Evolutionary conservation across 495 filamentous ascomycete species (phyloP), one percentile per base, ranked within the genome.

Genomic region (Tuber borchii): DNA sequence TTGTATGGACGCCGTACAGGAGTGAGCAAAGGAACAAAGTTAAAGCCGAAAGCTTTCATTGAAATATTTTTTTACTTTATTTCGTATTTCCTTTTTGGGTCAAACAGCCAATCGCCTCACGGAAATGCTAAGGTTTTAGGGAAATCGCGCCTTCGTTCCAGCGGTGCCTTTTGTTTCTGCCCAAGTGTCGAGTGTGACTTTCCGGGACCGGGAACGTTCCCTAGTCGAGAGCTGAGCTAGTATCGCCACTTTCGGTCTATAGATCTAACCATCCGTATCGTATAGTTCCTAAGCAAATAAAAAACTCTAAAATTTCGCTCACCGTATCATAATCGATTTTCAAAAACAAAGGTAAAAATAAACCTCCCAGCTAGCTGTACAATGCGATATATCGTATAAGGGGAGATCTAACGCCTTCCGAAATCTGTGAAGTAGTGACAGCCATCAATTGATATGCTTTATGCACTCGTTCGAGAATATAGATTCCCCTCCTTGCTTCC

Each of bases 301-400:
- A 40, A 79, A 65, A 37, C 48, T 26, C 69, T 48, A 22, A 43
- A 51, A 75, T 75, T 45, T 65, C 72, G 56, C 70, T 78, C 76
- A 75, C 44, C 16, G 34, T 17, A 75, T 65, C 26, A 34, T 19
- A 17, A 65, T 34, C 14, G 56, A 6, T 34, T 34, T 65, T 65
- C 26, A 65, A 65, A 65, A 34, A 65, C 17, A 65, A 34, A 65
- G 34, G 34, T 65, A 17, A 65, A 26, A 34, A 31, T 31, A 31
- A 65, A 65, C 56, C 56, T 7, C 56, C 56, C 2, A 17, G 56
- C 34, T 51, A 69, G 61, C 70, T 39, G 20, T 34, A 69, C 16
- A 79, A 79, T 79, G 71, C 73, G 77, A 79, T 79, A 78, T 79
- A 75, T 76, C 73, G 70, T 71, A 75, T 79, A 70, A 10, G 16